Evolutionary conservation across 768 basidiomycete species (phyloP), one percentile per base, ranked within the genome.

Genomic region (Trametes maxima): DNA sequence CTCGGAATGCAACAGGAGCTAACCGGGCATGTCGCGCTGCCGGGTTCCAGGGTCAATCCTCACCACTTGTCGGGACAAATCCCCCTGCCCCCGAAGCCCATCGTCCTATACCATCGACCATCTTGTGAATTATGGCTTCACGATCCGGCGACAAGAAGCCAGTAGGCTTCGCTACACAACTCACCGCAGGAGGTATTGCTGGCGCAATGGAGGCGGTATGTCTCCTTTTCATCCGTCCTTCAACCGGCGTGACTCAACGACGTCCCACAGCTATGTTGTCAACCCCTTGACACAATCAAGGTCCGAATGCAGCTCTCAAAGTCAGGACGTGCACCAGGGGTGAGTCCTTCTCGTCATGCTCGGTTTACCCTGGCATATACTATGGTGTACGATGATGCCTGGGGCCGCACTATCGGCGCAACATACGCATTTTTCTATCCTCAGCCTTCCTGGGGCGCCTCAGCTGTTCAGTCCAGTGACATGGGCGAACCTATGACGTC

Each of bases 241-340:
- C 24, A 10, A 28, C 4, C 21, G 8, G 42, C 25, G 19, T 45
- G 44, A 37, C 17, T 2, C 1, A 5, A 44, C 17, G 5, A 36
- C 13, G 47, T 33, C 54, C 0, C 24, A 28, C 54, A 93, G 90
- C 72, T 92, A 61, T 81, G 74, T 70, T 96, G 95, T 74, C 95
- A 96, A 72, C 95, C 95, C 12, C 86, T 98, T 45, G 97, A 99
- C 74, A 98, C 97, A 24, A 98, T 98, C 81, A 98, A 98, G 79
- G 96, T 98, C 67, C 93, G 97, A n/a, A 99, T 99, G 97, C 97
- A 99, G 78, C 87, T 99, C 58, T 92, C 92, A 60, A 86, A 79
- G 75, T 89, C 94, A 11, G 86, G 94, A 36, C 78, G 80, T 57
- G 74, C 80, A 43, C 85, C 91, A 54, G 97, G 97, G 48, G 97